Percentiles rank a stretch among this genome's conserved stretches.
phyloP scores from a whole-genome alignment of 257 asterid genomes.

The Penstemon barbatus region DNA sequence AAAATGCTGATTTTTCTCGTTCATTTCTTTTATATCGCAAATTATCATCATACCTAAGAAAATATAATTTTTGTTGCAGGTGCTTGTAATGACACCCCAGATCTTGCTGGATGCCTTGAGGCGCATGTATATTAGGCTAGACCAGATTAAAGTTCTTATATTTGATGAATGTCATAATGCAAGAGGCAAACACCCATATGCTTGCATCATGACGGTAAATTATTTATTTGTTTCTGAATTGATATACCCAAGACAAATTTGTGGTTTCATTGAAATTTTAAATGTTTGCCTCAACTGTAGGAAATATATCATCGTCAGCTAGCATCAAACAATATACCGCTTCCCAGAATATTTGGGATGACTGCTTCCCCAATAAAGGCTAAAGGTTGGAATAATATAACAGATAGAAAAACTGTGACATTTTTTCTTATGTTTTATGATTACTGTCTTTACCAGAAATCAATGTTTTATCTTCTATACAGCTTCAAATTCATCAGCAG shows the following conservation, averaged over 20 bases:
- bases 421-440: not conserved
- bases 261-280: not conserved
- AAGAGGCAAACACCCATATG: constrained; percentile 60
- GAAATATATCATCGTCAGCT: constrained; percentile 61
- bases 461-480: constrained; percentile 21
- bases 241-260: not conserved
- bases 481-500: constrained; percentile 44
- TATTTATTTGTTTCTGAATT: not conserved
- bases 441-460: constrained; percentile 5
- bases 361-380: constrained; percentile 95
- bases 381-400: constrained; percentile 49
- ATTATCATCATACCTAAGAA: not conserved
- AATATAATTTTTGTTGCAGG: constrained; percentile 47
- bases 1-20: not conserved
- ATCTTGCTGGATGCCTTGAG: constrained; percentile 78
- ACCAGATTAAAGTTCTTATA: constrained; percentile 64
- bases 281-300: constrained; percentile 31
- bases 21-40: too few species aligned
- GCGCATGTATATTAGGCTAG: constrained; percentile 52
- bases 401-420: not conserved
- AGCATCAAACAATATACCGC: constrained; percentile 27
- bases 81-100: constrained; percentile 89
- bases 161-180: constrained; percentile 93
- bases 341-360: constrained; percentile 92
- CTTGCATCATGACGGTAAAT: constrained; percentile 77